These are phyloP conservation scores for Zarea fungicola DNA, from an alignment of 2,329 filamentous ascomycete species.

Conservation along the genomic window DNA sequence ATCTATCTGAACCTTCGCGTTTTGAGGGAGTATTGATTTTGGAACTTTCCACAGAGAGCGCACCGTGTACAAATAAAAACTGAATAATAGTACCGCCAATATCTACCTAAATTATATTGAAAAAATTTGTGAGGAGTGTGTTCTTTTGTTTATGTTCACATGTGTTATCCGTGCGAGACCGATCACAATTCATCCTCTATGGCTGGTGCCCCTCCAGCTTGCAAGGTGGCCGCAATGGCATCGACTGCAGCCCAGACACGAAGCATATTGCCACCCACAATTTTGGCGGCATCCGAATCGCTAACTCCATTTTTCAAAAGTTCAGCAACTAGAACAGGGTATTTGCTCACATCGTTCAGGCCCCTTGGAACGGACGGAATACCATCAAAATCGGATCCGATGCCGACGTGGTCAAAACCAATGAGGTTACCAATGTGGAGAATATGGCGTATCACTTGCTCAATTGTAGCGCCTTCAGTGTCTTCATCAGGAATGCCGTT, in stretches of 20 bases:
- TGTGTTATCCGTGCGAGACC: background rate
- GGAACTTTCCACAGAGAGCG: background rate
- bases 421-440: slow-evolving; percentile 75
- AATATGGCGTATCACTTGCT: slow-evolving; percentile 75
- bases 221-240: slow-evolving; percentile 60
- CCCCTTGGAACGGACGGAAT: slow-evolving; percentile 63
- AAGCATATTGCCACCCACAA: slow-evolving; percentile 75
- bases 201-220: slow-evolving; percentile 47
- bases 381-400: slow-evolving; percentile 88
- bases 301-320: slow-evolving; percentile 68
- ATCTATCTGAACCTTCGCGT: background rate
- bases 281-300: slow-evolving; percentile 65
- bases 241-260: slow-evolving; percentile 82
- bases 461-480: slow-evolving; percentile 64
- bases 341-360: slow-evolving; percentile 80
- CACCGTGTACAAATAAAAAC: slow-evolving; percentile 11
- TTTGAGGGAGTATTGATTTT: slow-evolving; percentile 3
- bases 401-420: slow-evolving; percentile 80
- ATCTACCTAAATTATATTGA: too few relatives aligned
- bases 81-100: too few relatives aligned
- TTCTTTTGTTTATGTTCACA: too few relatives aligned
- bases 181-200: slow-evolving; percentile 47
- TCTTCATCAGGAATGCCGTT: slow-evolving; percentile 65
- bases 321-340: slow-evolving; percentile 71
- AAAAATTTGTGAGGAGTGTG: too few relatives aligned